Percentiles rank a stretch among this genome's conserved stretches.
Conservation (phyloP, 2,329 filamentous ascomycete genomes). For the Zasmidium citrigriseum region DNA sequence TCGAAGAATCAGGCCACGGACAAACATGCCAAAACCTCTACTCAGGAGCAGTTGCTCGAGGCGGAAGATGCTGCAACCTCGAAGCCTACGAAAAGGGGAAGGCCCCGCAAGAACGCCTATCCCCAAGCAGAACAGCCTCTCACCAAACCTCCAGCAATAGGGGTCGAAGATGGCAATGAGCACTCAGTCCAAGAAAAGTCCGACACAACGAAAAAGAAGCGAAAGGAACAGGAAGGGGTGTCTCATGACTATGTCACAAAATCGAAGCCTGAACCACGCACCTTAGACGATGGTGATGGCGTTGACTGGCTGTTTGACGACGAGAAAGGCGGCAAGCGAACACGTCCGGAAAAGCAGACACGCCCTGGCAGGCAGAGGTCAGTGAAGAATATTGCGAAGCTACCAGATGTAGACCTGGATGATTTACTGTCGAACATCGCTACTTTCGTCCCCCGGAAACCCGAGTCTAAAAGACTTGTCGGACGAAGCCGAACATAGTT, state of each 20-base stretch:
- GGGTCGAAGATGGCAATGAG: too few relatives aligned
- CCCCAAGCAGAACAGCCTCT: too few relatives aligned
- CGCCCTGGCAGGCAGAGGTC: not conserved
- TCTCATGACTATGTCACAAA: too few relatives aligned
- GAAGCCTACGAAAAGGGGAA: too few relatives aligned
- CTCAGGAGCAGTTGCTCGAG: too few relatives aligned
- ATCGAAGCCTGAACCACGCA: not conserved
- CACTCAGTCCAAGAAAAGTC: too few relatives aligned
- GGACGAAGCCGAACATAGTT: not conserved
- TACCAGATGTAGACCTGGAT: constrained; percentile 26
- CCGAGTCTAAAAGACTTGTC: not conserved
- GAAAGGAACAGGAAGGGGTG: not conserved
- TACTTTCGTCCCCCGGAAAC: constrained; percentile 12
- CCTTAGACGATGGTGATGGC: constrained; percentile 16
- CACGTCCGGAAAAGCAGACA: not conserved
- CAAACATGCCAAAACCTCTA: not conserved
- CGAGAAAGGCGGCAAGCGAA: not conserved
- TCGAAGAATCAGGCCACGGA: too few relatives aligned
- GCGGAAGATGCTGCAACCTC: too few relatives aligned
- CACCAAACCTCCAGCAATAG: too few relatives aligned
- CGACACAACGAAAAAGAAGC: not conserved
- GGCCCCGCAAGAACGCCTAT: too few relatives aligned
- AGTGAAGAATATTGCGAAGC: constrained; percentile 2
- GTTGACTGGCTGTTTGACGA: constrained; percentile 29
- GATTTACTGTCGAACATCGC: constrained; percentile 31